Base-by-base conservation (phyloP, 2,329 filamentous ascomycete genomes). In the Albophoma yamanashiensis region DNA sequence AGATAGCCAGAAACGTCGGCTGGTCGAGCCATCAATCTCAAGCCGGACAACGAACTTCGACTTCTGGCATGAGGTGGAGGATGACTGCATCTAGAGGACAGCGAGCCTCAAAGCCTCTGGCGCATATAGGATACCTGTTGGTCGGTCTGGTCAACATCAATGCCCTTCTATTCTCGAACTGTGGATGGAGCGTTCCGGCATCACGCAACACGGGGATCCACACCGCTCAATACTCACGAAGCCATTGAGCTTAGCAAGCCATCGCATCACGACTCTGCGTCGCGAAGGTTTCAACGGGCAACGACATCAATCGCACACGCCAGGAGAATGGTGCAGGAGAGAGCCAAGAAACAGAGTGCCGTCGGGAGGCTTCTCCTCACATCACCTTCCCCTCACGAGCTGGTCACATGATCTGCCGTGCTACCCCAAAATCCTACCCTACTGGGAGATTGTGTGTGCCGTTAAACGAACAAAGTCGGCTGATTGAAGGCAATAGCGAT, bases 361-460 rank as follows among this genome's bases (percentile, higher is more conserved):
- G 50, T 27, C 50, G 43, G 50, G 27, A 25, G 27, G 55, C 36
- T 22, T 55, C 58, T 57, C 62, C 52, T 40, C 27, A 39, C 60
- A 64, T 65, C 64, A 61, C 57, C 59, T 71, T 70, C 69, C 70
- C 69, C 69, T 71, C 69, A 69, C 62, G 56, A 58, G 8, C n/a
- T 20, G 47, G 67, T 71, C 69, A 71, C 69, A 68, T 71, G 70
- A 71, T 65, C 63, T 64, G 61, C 57, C 55, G 63, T 64, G 62
- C 61, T 62, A 61, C 66, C 64, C 62, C 62, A 67, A 67, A 61
- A 62, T 43, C 53, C n/a, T 50, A 50, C n/a, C 38, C 38, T 43
- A 39, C 55, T 31, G 47, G 15, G 15, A 34, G 27, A 34, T 52
- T 20, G 15, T 34, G 27, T n/a, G 47, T n/a, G 47, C 27, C 27